Evolutionary conservation across 352 stramenopile species (phyloP), one percentile per base, ranked within the genome.

Genomic region (Pythium pyrilobum): DNA sequence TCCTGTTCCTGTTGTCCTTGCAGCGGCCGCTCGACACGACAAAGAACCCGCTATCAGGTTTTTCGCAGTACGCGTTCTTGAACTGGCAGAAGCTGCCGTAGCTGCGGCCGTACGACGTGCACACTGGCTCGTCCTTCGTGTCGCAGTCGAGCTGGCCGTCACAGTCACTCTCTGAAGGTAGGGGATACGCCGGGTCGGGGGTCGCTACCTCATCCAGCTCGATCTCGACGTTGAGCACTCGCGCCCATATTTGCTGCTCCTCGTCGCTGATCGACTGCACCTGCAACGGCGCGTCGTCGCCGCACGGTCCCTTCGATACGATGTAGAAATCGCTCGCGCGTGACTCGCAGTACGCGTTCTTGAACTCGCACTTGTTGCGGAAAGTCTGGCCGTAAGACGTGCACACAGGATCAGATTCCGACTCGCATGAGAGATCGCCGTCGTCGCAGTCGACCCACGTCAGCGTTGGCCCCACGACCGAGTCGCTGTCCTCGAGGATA

Each of bases 71-170:
- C 5, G 64, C 74, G 42, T 74, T 77, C 36, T 83, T 67, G 5
- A 87, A 59, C 21, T 85, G 52, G 40, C 76, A 89, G 36, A 57
- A 24, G 38, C 79, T 90, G 3, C 68, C 54, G 64, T 83, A 90
- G 11, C 74, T 87, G n/a, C 70, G 45, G 9, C 63, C 64, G 49
- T 87, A 65, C 1, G 77, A 87, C 16, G 73, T 71, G 25, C 79
- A 89, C n/a, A 89, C 59, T 2, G 72, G 63, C 4, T 72, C 61
- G 44, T 80, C 74, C 6, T 66, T 28, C 3, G 61, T 59, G 8
- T 66, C 47, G 16, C 75, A 84, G 44, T 49, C 8, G 29, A 57
- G n/a, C n/a, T 28, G 18, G 1, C 25, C 28, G 11, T 42, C 50
- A 21, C 39, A 47, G 20, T 27, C 37, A 12, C 23, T 23, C 16